phyloP scores from a whole-genome alignment of 169 alveolate species.

The Cryptosporidium xiaoi region DNA sequence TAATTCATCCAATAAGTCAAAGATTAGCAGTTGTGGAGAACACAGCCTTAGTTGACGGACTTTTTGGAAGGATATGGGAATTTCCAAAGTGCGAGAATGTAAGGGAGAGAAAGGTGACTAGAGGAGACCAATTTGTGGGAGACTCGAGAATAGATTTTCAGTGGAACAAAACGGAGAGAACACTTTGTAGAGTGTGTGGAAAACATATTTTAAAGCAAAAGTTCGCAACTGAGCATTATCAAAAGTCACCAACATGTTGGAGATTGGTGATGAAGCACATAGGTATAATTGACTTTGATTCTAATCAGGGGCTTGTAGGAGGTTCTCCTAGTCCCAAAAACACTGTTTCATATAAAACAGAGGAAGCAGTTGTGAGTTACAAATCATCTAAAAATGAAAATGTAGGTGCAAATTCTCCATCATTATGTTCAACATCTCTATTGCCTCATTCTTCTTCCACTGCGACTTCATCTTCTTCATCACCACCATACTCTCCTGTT shows the following conservation, averaged over 20 bases:
- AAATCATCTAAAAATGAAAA: slow-evolving; percentile 2
- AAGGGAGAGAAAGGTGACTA: slow-evolving; percentile 78
- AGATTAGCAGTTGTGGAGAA: slow-evolving; percentile 80
- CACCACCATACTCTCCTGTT: neutral
- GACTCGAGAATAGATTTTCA: slow-evolving; percentile 80
- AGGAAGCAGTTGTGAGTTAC: neutral
- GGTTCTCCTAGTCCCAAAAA: neutral
- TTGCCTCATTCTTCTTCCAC: too few relatives aligned
- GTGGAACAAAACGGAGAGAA: slow-evolving; percentile 80
- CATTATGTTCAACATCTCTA: too few relatives aligned
- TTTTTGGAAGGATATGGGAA: slow-evolving; percentile 82
- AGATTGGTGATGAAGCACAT: slow-evolving; percentile 69
- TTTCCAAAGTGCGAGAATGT: slow-evolving; percentile 80
- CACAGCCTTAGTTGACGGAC: slow-evolving; percentile 78
- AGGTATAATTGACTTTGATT: slow-evolving; percentile 60
- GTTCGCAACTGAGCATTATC: slow-evolving; percentile 82
- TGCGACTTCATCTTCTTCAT: too few relatives aligned
- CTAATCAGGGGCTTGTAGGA: neutral
- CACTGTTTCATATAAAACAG: slow-evolving; percentile 1
- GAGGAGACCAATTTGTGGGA: slow-evolving; percentile 82
- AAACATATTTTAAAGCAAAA: slow-evolving; percentile 80
- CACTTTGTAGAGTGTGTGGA: slow-evolving; percentile 80
- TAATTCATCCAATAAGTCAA: slow-evolving; percentile 80
- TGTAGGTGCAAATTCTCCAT: too few relatives aligned
- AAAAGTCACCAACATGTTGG: slow-evolving; percentile 75